Conservation (phyloP, 2,329 filamentous ascomycete genomes). For the Trichophyton benhamiae region DNA sequence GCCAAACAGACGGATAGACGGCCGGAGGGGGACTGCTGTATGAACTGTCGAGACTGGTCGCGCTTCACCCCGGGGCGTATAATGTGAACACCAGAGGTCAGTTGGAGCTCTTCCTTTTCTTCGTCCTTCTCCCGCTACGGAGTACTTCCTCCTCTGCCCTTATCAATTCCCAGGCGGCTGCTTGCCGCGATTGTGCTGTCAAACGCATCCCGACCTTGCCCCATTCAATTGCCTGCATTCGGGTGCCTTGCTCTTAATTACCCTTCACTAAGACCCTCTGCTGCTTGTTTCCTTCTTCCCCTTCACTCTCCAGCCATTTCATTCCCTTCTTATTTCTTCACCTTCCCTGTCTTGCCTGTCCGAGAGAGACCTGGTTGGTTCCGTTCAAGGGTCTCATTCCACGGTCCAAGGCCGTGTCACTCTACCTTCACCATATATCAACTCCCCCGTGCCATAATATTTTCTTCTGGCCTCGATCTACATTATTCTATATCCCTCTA, state of each 20-base stretch:
- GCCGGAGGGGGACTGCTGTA: neutral
- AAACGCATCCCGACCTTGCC: slow-evolving; percentile 25
- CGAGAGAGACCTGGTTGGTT: slow-evolving; percentile 13
- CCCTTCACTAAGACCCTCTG: slow-evolving; percentile 1
- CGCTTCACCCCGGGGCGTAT: slow-evolving; percentile 4
- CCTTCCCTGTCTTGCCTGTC: neutral
- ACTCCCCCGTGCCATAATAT: neutral
- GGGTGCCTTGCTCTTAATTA: neutral
- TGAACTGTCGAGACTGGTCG: slow-evolving; percentile 8
- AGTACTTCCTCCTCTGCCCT: neutral
- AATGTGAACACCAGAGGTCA: slow-evolving; percentile 31
- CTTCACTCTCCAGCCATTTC: neutral
- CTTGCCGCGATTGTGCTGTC: slow-evolving; percentile 22
- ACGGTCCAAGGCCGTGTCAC: neutral
- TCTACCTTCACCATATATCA: neutral
- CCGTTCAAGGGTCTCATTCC: slow-evolving; percentile 7
- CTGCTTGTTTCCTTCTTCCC: slow-evolving; percentile 4
- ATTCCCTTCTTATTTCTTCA: neutral
- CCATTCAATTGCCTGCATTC: slow-evolving; percentile 10
- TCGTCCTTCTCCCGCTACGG: neutral
- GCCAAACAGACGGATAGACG: no score
- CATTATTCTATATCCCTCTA: neutral
- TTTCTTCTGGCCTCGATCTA: neutral
- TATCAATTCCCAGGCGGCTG: slow-evolving; percentile 13
- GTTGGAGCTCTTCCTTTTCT: slow-evolving; percentile 15